Conservation (phyloP, 169 alveolate species). For the Plasmodium adleri region DNA sequence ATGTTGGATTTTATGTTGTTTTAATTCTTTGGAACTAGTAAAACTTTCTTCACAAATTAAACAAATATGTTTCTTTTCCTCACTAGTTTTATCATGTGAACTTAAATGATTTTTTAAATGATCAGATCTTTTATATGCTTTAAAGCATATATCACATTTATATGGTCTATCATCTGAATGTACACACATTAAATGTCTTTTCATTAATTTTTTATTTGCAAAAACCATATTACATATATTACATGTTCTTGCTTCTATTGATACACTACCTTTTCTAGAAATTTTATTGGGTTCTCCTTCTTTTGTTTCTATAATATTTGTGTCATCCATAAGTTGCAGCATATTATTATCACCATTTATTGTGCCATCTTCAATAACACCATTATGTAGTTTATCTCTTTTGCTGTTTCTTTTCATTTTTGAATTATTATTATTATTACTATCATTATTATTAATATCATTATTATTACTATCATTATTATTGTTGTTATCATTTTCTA, state of each 20-base stretch:
- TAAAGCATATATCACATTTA: slow-evolving; percentile 77
- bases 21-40: slow-evolving; percentile 49
- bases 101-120: slow-evolving; percentile 80
- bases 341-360: background rate
- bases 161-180: slow-evolving; percentile 67
- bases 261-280: slow-evolving; percentile 7
- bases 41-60: slow-evolving; percentile 30
- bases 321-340: background rate
- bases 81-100: slow-evolving; percentile 68
- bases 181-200: slow-evolving; percentile 71
- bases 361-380: background rate
- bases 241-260: slow-evolving; percentile 59
- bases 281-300: slow-evolving; percentile 1
- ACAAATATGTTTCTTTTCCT: slow-evolving; percentile 40
- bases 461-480: no score
- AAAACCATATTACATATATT: slow-evolving; percentile 55
- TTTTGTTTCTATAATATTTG: background rate
- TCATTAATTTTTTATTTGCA: slow-evolving; percentile 72
- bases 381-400: background rate
- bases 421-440: background rate
- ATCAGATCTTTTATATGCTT: slow-evolving; percentile 80
- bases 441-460: no score
- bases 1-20: slow-evolving; percentile 30
- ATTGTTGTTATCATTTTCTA: no score
- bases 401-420: background rate